A percentile compares a stretch with the other conserved stretches of the same genome.
phyloP scores from a whole-genome alignment of 352 stramenopile genomes.

The Pythium oligandrum region DNA sequence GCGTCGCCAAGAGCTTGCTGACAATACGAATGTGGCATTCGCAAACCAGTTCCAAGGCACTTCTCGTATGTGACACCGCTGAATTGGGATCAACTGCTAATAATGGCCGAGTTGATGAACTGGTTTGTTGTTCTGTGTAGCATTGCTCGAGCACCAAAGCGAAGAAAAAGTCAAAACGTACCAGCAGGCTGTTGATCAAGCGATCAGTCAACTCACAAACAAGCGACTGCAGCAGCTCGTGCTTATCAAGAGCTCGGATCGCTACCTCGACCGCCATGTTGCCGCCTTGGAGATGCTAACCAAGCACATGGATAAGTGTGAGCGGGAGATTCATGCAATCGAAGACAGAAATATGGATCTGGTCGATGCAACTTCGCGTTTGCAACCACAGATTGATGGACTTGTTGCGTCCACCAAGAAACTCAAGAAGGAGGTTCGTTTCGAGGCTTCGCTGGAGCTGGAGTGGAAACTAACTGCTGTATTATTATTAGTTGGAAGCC shows the following conservation, averaged over 20 bases:
- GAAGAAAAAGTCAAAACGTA: conserved; percentile 37
- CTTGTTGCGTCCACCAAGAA: conserved; percentile 53
- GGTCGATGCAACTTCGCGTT: conserved; percentile 42
- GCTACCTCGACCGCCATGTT: conserved; percentile 70
- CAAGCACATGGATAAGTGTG: conserved; percentile 68
- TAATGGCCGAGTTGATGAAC: neutral
- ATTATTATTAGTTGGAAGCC: conserved; percentile 40
- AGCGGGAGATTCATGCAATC: conserved; percentile 51
- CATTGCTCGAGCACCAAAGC: conserved; percentile 68
- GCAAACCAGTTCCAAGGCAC: conserved; percentile 72
- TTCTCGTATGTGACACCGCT: conserved; percentile 27
- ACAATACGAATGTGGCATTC: conserved; percentile 47
- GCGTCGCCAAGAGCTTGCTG: conserved; percentile 40
- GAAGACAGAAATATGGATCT: conserved; percentile 76
- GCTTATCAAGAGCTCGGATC: conserved; percentile 67
- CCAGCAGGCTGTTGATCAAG: conserved; percentile 29
- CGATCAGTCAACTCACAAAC: conserved; percentile 45
- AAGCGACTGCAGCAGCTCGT: conserved; percentile 74
- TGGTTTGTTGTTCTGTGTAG: conserved; percentile 3
- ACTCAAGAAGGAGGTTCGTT: conserved; percentile 56
- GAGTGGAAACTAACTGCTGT: neutral
- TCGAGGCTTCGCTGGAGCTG: neutral
- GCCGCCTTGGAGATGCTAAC: conserved; percentile 63
- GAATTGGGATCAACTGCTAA: neutral
- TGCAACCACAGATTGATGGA: conserved; percentile 52